Base-by-base conservation (phyloP, 169 alveolate species). In the Eimeria tenella region DNA sequence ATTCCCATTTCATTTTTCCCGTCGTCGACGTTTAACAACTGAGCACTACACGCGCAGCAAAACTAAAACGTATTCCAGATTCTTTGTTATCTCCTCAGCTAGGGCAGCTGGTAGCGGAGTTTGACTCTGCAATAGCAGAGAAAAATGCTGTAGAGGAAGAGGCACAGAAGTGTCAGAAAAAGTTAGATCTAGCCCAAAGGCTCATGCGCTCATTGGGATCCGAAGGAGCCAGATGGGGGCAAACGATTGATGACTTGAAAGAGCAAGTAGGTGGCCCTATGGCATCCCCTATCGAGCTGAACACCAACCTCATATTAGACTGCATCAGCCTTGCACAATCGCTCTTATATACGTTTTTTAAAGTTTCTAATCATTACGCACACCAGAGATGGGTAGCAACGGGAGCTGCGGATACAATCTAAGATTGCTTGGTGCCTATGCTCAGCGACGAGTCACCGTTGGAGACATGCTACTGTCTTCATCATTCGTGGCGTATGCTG, bases 401-500 rank as follows among this genome's bases (percentile, higher is more conserved):
- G 42, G 42, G 42, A 31, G 42, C 42, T 31, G 42, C 0, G 42
- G 42, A 31, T 31, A 31, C 42, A 31, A 31, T 31, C 42, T 31
- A 31, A 58, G 68, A 58, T 1, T 58, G 68, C 68, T 58, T 17
- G 0, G 15, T 23, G 75, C 62, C 2, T 63, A 25, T n/a, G 75
- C 86, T 19, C 96, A 98, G 96, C 96, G 97, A 83, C 96, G 96
- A 53, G 98, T 98, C 31, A 96, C 98, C 60, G 97, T 97, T 71
- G 99, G 99, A 50, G 99, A 99, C 96, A 98, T 98, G 63, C 96
- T 99, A 23, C 94, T 99, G 10, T 98, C 99, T 31, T 96, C 99
- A 93, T 97, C 99, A 50, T 99, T 98, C 95, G 99, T 98, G 21
- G 98, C 99, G 70, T 98, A 98, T 93, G 98, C 98, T 25, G 99